Percentiles rank a stretch among this genome's conserved stretches.
These are phyloP conservation scores for Lyophyllum atratum DNA, from an alignment of 768 basidiomycete genomes.

Conservation along the genomic window DNA sequence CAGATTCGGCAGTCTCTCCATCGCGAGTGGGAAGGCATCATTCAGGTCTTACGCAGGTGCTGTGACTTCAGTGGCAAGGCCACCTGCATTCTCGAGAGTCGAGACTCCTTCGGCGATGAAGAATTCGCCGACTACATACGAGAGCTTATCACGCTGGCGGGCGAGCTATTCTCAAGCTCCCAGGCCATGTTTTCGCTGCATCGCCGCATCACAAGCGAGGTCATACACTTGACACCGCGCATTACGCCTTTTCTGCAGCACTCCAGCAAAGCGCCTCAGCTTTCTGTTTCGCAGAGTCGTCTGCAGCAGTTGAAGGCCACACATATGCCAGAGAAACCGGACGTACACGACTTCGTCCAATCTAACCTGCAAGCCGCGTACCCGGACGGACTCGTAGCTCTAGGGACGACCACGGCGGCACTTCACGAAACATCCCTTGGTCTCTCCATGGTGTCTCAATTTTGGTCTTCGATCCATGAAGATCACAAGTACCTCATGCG, in stretches of 20 bases:
- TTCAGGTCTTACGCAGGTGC: neutral
- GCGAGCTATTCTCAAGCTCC: neutral
- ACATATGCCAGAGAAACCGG: neutral
- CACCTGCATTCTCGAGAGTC: neutral
- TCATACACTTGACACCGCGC: neutral
- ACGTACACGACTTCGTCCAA: neutral
- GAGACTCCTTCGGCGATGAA: neutral
- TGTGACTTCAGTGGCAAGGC: slow-evolving; percentile 9
- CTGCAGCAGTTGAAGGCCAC: neutral
- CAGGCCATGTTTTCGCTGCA: neutral
- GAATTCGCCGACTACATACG: slow-evolving; percentile 3
- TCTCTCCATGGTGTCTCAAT: neutral
- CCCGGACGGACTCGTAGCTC: slow-evolving; percentile 4
- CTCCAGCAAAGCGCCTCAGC: neutral
- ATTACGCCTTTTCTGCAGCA: neutral
- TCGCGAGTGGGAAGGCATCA: slow-evolving; percentile 2
- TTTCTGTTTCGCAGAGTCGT: neutral
- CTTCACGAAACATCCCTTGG: neutral
- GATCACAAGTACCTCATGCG: neutral
- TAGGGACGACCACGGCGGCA: neutral
- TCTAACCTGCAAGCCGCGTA: slow-evolving; percentile 1
- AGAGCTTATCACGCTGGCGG: neutral
- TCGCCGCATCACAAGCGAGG: neutral
- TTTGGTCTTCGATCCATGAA: neutral
- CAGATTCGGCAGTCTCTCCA: neutral